Evolutionary conservation across 495 filamentous ascomycete genomes (phyloP).

Genomic region (Lasiosphaeria miniovina): DNA sequence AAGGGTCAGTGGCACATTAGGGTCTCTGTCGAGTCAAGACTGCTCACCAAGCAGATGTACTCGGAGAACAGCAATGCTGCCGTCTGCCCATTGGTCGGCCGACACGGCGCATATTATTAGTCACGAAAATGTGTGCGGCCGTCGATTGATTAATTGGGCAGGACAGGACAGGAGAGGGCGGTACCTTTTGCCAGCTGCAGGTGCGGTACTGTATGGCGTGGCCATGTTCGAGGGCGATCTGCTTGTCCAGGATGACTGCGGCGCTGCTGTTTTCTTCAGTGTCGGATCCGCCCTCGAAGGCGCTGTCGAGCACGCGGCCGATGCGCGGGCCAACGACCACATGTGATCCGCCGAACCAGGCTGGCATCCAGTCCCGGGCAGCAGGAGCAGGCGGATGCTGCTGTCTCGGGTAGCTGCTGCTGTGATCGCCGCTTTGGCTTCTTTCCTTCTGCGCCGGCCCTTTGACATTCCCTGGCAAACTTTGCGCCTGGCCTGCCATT

Average conservation of each 20-base stretch:
- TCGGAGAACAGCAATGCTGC: conserved; percentile 84
- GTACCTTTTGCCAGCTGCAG: conserved; percentile 85
- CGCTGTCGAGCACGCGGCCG: conserved; percentile 37
- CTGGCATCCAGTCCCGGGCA: background rate
- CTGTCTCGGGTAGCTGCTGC: no score
- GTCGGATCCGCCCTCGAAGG: conserved; percentile 34
- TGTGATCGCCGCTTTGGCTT: no score
- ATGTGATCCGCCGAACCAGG: conserved; percentile 36
- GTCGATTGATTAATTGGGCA: background rate
- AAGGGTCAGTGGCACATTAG: background rate
- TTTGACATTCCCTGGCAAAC: no score
- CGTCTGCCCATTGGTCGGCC: conserved; percentile 48
- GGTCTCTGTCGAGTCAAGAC: background rate
- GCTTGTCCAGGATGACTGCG: conserved; percentile 58
- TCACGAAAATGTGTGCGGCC: background rate
- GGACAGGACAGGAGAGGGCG: conserved; percentile 9
- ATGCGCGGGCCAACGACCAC: conserved; percentile 43
- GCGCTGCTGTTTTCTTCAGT: conserved; percentile 38
- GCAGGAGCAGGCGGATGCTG: no score
- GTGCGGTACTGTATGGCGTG: conserved; percentile 84
- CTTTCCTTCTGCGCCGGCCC: no score
- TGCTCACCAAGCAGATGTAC: conserved; percentile 71
- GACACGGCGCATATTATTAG: no score
- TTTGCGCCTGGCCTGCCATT: no score
- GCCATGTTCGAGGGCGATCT: conserved; percentile 73